Evolutionary conservation across 495 filamentous ascomycete species (phyloP).

Genomic region (Aspergillus baeticus): DNA sequence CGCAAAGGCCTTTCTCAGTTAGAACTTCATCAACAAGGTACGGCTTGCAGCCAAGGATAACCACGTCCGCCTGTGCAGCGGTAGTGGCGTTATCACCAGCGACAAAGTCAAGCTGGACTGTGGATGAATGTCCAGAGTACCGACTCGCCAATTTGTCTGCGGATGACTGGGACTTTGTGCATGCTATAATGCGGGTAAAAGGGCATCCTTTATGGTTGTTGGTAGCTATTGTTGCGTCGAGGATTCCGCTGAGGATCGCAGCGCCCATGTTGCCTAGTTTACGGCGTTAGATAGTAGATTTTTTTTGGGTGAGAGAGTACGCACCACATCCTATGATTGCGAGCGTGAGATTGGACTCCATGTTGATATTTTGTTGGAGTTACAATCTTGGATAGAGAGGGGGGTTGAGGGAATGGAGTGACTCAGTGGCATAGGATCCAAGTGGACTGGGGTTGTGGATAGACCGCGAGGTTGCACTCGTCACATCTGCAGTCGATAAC

Average conservation of each 20-base stretch:
- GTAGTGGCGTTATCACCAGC: not conserved
- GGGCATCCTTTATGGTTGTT: not conserved
- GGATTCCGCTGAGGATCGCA: constrained; percentile 5
- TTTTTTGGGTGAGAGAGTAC: not conserved
- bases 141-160: not conserved
- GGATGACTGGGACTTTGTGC: not conserved
- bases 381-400: no score
- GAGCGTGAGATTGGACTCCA: not conserved
- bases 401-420: no score
- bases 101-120: not conserved
- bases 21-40: not conserved
- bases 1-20: not conserved
- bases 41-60: constrained; percentile 5
- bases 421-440: no score
- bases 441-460: no score
- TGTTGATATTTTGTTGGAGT: not conserved
- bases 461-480: no score
- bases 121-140: not conserved
- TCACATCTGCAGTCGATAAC: no score
- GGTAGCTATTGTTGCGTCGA: not conserved
- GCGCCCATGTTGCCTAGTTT: constrained; percentile 3
- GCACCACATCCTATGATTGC: not conserved
- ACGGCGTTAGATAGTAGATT: not conserved
- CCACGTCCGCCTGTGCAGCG: not conserved
- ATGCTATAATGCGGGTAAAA: not conserved